Base-by-base conservation (phyloP, 2,329 filamentous ascomycete genomes). In the Orbilia blumenaviensis region DNA sequence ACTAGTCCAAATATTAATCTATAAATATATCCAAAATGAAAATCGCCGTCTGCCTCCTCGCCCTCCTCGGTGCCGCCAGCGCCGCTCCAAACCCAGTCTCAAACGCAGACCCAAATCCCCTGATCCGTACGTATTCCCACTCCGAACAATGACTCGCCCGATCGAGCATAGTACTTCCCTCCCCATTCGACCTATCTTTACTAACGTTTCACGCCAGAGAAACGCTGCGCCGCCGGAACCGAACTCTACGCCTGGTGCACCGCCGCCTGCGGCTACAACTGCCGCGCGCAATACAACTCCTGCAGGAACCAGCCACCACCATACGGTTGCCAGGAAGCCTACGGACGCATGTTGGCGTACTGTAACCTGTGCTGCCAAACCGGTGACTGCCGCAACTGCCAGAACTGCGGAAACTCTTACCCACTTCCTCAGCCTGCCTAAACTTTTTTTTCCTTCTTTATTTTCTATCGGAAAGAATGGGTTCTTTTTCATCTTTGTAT, bases 21-120 rank as follows among this genome's bases (percentile, higher is more conserved):
- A n/a, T n/a, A n/a, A n/a, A 27, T 61, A 58, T 48, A 27, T n/a
- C n/a, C n/a, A 72, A 71, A 25, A 74, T 74, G 69, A 74, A 74
- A 62, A 16, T 74, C 54, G 18, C 18, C 32, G 18, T 74, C 69
- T 52, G 69, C 34, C 42, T 74, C 52, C 61, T 74, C 25, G 69
- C 69, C 44, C 41, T 74, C 12, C 42, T 74, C 42, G 54, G 61
- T n/a, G 69, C 54, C 27, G 54, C 23, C n/a, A 74, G 32, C 36
- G 61, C 69, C 7, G 62, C 52, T 46, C 69, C 69, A 46, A 52
- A 66, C 8, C 60, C 68, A 50, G 10, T 61, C 27, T 25, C 68
- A n/a, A 62, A 66, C 16, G 21, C 50, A 3, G 61, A 66, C 9
- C 21, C 69, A 25, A 61, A 12, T 16, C 23, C 69, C 21, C 27